Base-by-base conservation (phyloP, 371 early-diverging fungal genomes). In the Saksenaea vasiformis region DNA sequence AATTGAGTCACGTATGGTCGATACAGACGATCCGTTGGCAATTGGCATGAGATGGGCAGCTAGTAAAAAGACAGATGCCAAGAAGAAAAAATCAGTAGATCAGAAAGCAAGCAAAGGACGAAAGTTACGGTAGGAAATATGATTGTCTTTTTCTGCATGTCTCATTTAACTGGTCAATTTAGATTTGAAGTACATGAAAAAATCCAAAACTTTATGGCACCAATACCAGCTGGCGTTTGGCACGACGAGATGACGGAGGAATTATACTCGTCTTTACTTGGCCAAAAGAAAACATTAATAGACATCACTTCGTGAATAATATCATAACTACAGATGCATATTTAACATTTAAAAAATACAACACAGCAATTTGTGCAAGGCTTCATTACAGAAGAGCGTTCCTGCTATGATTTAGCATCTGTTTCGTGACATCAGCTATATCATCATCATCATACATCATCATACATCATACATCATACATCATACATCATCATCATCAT, bases 121-220 rank as follows among this genome's bases (percentile, higher is more conserved):
- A 62, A 90, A 92, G 71, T 74, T 98, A 57, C 73, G 90, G 82
- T 86, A 77, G 63, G 53, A n/a, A 34, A 51, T 51, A 22, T 2
- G 31, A 28, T 62, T 19, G n/a, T 13, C 38, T 41, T 24, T 22
- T 36, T 22, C 14, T 47, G 5, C 17, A 47, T 22, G 24, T 22
- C 31, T 31, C 27, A 27, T 31, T 62, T 28, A 13, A 62, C 35
- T 47, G 31, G 44, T 39, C 9, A 13, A 0, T 11, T 55, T 73
- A 85, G 89, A 72, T 97, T 93, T 72, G 91, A 96, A 66, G 92
- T 94, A 4, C 95, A 96, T 72, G 97, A 96, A 66, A 97, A 96
- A 68, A 73, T 98, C 19, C 91, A 91, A 70, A 94, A 93, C 72
- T 98, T 96, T 74, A 98, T 98, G 97, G 93, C 93, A 5, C 95